Evolutionary conservation across 2,329 filamentous ascomycete species (phyloP).

Genomic region (Thelonectria blattea): DNA sequence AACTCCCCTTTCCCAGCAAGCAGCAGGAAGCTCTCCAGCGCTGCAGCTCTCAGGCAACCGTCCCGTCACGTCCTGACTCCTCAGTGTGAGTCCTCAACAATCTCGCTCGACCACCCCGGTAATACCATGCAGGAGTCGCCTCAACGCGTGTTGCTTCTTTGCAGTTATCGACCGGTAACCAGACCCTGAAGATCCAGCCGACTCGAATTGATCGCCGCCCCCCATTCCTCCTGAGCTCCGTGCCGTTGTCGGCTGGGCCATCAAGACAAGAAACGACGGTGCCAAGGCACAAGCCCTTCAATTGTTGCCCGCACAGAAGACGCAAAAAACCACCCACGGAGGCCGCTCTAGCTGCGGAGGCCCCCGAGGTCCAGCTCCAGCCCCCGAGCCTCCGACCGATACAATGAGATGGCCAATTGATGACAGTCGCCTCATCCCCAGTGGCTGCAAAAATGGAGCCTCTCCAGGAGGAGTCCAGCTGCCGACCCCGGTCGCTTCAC

Average conservation of each 20-base stretch:
- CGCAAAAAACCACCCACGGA: constrained; percentile 5
- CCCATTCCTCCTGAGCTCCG: background rate
- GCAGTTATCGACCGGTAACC: background rate
- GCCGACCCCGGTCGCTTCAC: constrained; percentile 3
- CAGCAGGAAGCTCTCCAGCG: background rate
- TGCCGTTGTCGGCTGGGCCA: background rate
- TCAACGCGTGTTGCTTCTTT: background rate
- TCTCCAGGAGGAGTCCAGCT: constrained; percentile 2
- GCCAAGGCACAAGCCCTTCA: background rate
- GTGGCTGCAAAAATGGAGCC: constrained; percentile 13
- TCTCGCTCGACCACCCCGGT: background rate
- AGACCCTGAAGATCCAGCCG: background rate
- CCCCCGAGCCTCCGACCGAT: no score
- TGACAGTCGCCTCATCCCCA: constrained; percentile 20
- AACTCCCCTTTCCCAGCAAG: constrained; percentile 14
- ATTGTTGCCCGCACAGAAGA: background rate
- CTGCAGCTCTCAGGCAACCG: background rate
- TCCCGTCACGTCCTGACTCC: no score
- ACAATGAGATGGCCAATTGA: background rate
- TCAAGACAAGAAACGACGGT: background rate
- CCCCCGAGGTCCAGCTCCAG: background rate
- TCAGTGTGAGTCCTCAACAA: background rate
- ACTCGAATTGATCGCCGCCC: background rate
- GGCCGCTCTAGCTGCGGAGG: background rate
- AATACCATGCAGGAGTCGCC: background rate